Conservation (phyloP, 2,329 filamentous ascomycete genomes). For the Diplodia scrobiculata region DNA sequence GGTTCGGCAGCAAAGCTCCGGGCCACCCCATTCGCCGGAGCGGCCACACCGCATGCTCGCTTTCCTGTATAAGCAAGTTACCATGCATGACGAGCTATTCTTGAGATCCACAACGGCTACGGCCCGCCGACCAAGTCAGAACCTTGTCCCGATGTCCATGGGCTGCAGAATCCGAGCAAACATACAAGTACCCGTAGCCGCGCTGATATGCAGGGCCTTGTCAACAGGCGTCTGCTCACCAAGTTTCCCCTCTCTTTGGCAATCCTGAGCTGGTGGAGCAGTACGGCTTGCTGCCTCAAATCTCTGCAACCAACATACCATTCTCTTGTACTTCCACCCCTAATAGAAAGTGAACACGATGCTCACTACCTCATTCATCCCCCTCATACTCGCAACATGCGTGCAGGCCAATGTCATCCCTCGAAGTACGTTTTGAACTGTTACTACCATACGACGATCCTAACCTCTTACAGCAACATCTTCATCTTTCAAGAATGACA, state of each 20-base stretch:
- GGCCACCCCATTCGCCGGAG: not conserved
- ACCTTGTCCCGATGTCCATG: not conserved
- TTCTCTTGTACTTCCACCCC: not conserved
- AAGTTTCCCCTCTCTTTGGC: not conserved
- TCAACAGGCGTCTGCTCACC: not conserved
- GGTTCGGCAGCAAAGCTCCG: not conserved
- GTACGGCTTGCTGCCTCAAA: not conserved
- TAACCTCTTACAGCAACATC: not conserved
- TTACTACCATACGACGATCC: not conserved
- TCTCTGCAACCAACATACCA: not conserved
- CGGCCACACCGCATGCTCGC: not conserved
- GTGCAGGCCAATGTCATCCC: not conserved
- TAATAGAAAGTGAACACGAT: not conserved
- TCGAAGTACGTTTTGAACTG: not conserved
- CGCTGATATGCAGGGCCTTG: not conserved
- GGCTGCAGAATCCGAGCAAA: not conserved
- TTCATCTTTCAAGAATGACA: not conserved
- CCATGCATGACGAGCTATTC: slow-evolving; percentile 16
- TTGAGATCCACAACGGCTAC: slow-evolving; percentile 17
- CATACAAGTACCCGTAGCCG: slow-evolving; percentile 11
- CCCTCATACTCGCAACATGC: not conserved
- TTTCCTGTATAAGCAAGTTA: slow-evolving; percentile 12
- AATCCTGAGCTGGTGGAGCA: not conserved
- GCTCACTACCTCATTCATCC: not conserved
- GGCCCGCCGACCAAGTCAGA: not conserved